These are phyloP conservation scores for Stenogyne calaminthoides DNA, from an alignment of 305 asterid species.

Conservation along the genomic window DNA sequence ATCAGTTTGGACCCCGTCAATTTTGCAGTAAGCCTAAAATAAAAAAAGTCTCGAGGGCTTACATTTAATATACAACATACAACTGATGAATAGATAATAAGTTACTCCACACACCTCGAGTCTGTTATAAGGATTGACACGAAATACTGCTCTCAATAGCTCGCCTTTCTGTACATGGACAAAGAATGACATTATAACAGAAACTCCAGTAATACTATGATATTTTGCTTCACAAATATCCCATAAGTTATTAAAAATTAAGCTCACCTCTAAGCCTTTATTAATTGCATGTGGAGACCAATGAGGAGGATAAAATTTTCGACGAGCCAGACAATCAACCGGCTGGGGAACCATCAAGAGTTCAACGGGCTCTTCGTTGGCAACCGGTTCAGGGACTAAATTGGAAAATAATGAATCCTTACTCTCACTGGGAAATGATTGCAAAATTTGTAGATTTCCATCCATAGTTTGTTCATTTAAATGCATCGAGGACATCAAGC, in stretches of 20 bases:
- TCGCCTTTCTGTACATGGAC: constrained; percentile 59
- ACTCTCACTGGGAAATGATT: constrained; percentile 25
- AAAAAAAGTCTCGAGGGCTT: constrained; percentile 19
- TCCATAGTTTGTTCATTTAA: constrained; percentile 33
- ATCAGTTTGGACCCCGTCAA: constrained; percentile 67
- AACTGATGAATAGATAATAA: not conserved
- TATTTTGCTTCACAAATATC: constrained; percentile 20
- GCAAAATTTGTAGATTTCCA: constrained; percentile 41
- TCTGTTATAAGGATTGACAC: constrained; percentile 80
- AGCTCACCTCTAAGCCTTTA: constrained; percentile 59
- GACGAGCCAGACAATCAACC: constrained; percentile 35
- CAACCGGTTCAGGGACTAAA: constrained; percentile 43
- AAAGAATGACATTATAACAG: constrained; percentile 10
- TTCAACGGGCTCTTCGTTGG: constrained; percentile 33
- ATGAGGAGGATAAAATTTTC: constrained; percentile 53
- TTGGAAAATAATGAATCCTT: constrained; percentile 32
- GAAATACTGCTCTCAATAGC: constrained; percentile 64
- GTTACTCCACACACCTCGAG: constrained; percentile 58
- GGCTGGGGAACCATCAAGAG: constrained; percentile 32
- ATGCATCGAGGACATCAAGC: constrained; percentile 33
- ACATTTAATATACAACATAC: constrained; percentile 11
- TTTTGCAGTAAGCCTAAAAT: constrained; percentile 75
- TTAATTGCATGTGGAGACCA: constrained; percentile 54
- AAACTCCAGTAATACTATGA: not conserved
- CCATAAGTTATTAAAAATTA: not conserved